phyloP scores from a whole-genome alignment of 139 green algal genomes.

The Asterochloris sp. region DNA sequence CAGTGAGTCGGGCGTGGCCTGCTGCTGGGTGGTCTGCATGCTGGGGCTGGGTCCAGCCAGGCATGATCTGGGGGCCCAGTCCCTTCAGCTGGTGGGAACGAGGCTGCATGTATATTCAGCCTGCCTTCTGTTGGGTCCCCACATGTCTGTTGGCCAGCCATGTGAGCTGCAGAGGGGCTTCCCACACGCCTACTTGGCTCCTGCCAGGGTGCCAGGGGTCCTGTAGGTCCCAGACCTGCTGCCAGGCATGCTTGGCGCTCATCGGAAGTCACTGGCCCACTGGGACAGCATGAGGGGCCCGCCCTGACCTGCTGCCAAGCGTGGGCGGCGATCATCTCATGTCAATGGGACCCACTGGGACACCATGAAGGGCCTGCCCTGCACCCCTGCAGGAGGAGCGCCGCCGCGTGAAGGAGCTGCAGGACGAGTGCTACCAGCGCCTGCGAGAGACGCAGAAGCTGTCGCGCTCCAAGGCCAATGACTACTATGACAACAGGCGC shows the following conservation, averaged over 20 bases:
- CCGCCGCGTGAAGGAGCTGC: slow-evolving; percentile 26
- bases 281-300: too few relatives aligned
- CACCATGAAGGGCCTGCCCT: slow-evolving; percentile 7
- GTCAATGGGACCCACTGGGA: not conserved
- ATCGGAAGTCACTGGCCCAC: not conserved
- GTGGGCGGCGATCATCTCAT: not conserved
- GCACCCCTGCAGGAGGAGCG: slow-evolving; percentile 33
- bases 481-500: slow-evolving; percentile 35
- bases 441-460: slow-evolving; percentile 14
- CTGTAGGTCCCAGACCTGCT: not conserved
- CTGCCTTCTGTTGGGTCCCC: too few relatives aligned
- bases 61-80: too few relatives aligned
- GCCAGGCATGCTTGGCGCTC: not conserved
- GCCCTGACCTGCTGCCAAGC: not conserved
- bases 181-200: too few relatives aligned
- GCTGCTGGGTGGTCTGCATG: too few relatives aligned
- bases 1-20: too few relatives aligned
- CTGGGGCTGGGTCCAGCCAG: too few relatives aligned
- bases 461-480: slow-evolving; percentile 28
- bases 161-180: too few relatives aligned
- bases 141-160: too few relatives aligned
- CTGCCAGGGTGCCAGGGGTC: not conserved
- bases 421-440: slow-evolving; percentile 30
- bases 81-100: too few relatives aligned
- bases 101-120: too few relatives aligned